Conservation (phyloP, 208 protist genomes). For the Leishmania major region DNA sequence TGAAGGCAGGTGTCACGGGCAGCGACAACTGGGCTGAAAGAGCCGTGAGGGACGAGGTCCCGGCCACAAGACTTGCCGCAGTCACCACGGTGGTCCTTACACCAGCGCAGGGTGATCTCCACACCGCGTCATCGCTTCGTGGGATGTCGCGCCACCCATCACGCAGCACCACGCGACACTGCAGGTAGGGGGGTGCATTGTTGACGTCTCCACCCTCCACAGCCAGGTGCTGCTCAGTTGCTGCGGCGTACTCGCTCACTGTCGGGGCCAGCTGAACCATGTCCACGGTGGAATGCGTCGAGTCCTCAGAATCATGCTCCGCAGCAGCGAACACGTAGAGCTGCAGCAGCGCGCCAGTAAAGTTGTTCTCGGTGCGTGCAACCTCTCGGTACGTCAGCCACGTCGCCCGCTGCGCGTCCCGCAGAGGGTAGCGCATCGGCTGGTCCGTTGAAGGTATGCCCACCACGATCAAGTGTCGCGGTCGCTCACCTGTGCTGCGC, state of each 20-base stretch:
- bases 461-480: neutral
- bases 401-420: constrained; percentile 39
- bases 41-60: neutral
- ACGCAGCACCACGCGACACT: neutral
- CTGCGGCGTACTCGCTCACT: neutral
- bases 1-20: constrained; percentile 8
- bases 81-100: neutral
- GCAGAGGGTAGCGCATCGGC: constrained; percentile 4
- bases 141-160: neutral
- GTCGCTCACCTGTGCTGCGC: constrained; percentile 1
- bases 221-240: neutral
- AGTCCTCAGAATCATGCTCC: neutral
- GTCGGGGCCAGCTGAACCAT: neutral
- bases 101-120: constrained; percentile 3
- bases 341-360: constrained; percentile 5
- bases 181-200: neutral
- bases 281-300: neutral
- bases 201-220: neutral
- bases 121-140: neutral
- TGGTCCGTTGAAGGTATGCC: neutral
- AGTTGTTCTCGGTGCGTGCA: constrained; percentile 33
- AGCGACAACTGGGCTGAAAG: neutral
- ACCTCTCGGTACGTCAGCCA: constrained; percentile 45
- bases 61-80: neutral
- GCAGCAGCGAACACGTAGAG: too few species aligned